Evolutionary conservation across 164 flowering plant genomes (phyloP).

Genomic region (Kalanchoe fedtschenkoi): DNA sequence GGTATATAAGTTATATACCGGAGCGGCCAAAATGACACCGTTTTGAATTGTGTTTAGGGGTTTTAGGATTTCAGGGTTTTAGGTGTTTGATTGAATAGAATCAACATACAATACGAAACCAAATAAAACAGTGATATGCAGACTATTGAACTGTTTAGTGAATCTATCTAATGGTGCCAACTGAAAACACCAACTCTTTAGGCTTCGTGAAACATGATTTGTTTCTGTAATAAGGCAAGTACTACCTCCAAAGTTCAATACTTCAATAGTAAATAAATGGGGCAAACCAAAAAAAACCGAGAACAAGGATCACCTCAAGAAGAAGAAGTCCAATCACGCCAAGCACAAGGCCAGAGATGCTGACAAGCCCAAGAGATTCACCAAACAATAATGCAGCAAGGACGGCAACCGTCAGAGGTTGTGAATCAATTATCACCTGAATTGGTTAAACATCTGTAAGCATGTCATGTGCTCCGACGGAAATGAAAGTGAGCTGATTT

Average conservation of each 20-base stretch:
- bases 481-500: neutral
- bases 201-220: no score
- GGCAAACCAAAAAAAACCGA: neutral
- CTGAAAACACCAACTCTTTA: no score
- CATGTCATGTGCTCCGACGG: neutral
- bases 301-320: constrained; percentile 54
- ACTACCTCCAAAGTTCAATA: neutral
- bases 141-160: no score
- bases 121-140: neutral
- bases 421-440: constrained; percentile 97
- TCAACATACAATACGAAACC: no score
- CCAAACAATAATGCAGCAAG: constrained; percentile 82
- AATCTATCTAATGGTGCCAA: no score
- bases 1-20: no score
- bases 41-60: no score
- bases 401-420: constrained; percentile 87
- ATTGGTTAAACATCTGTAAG: neutral
- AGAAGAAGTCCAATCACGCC: constrained; percentile 86
- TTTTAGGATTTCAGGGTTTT: no score
- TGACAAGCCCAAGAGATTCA: constrained; percentile 75
- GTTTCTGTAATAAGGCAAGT: neutral
- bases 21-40: no score
- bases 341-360: constrained; percentile 73
- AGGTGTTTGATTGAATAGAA: no score
- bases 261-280: neutral